Evolutionary conservation across 2,329 filamentous ascomycete species (phyloP), one percentile per base, ranked within the genome.

Genomic region (Leptographium lundbergii): DNA sequence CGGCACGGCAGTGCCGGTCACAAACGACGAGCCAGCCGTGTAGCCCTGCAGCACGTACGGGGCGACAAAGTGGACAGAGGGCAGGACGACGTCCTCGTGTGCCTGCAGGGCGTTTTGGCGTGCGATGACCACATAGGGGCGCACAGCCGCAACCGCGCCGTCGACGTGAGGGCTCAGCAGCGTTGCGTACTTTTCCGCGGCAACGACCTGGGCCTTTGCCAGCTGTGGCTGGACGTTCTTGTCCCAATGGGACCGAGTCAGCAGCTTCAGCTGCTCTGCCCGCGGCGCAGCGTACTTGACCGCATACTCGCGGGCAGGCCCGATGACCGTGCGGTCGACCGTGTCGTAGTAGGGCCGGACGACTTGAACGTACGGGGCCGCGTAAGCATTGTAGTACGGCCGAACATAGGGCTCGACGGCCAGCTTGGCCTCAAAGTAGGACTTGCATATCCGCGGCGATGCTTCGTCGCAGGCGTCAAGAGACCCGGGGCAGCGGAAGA

Each of bases 361-460:
- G 56, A 82, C 74, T 45, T 91, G 81, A 62, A 96, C 82, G 68
- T 96, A 94, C 3, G 90, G 89, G 6, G 86, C 87, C 27, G 89
- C 86, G 68, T 96, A 95, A 60, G 81, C 72, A 65, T 92, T 76
- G 72, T 96, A 97, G 73, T 95, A 95, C 3, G 91, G 92, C 66
- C 86, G 79, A 36, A 95, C 68, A 70, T 92, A 86, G 4, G 94
- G 94, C 29, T 82, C 74, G 61, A 91, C 75, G 60, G 74, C 68
- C 24, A 78, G 72, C 78, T 85, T 75, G 75, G 84, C 66, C 73
- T 84, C 73, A 75, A 87, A 79, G 79, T 96, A 96, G 11, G 88
- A 86, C 67, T 86, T 86, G 80, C 94, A 99, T 62, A 97, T 81
- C 63, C 75, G 79, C 0, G 91, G 88, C 1, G 89, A 88, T 34